These are phyloP conservation scores for Sugiyamaella grinbergsii DNA, from an alignment of 1,139 yeast genomes.

Conservation along the genomic window DNA sequence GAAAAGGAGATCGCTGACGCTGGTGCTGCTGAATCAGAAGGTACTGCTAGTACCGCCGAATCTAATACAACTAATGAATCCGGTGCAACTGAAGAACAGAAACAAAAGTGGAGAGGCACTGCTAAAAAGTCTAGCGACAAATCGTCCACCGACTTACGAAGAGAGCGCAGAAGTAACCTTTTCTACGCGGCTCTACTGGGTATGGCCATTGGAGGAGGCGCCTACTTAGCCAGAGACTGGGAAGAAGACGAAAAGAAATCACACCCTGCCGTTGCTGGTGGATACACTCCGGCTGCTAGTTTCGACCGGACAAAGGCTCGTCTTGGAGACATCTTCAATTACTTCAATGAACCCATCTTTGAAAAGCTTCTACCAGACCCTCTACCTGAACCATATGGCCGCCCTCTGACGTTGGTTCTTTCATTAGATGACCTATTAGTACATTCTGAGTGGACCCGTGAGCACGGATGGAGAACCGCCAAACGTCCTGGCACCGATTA, in stretches of 20 bases:
- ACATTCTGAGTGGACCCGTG: constrained; percentile 89
- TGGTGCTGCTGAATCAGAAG: constrained; percentile 36
- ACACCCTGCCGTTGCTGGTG: constrained; percentile 59
- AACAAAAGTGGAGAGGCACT: constrained; percentile 42
- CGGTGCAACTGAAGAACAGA: constrained; percentile 33
- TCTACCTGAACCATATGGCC: constrained; percentile 87
- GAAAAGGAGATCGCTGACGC: constrained; percentile 32
- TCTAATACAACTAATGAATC: constrained; percentile 9
- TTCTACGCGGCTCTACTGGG: constrained; percentile 54
- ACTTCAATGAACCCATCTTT: constrained; percentile 91
- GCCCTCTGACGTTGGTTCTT: constrained; percentile 87
- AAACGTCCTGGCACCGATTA: constrained; percentile 98
- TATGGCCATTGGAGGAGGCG: constrained; percentile 62
- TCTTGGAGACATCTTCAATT: constrained; percentile 71
- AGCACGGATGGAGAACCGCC: constrained; percentile 97
- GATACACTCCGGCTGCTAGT: constrained; percentile 60
- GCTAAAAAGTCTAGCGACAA: constrained; percentile 50
- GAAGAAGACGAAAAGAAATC: constrained; percentile 65
- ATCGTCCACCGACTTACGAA: constrained; percentile 67
- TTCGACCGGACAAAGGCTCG: constrained; percentile 64
- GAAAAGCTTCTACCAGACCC: constrained; percentile 91
- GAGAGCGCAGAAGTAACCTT: constrained; percentile 45
- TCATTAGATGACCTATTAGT: constrained; percentile 87
- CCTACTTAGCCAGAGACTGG: constrained; percentile 84
- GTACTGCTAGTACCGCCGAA: constrained; percentile 29